phyloP scores from a whole-genome alignment of 2,329 filamentous ascomycete species.

The Coniella lustricola region DNA sequence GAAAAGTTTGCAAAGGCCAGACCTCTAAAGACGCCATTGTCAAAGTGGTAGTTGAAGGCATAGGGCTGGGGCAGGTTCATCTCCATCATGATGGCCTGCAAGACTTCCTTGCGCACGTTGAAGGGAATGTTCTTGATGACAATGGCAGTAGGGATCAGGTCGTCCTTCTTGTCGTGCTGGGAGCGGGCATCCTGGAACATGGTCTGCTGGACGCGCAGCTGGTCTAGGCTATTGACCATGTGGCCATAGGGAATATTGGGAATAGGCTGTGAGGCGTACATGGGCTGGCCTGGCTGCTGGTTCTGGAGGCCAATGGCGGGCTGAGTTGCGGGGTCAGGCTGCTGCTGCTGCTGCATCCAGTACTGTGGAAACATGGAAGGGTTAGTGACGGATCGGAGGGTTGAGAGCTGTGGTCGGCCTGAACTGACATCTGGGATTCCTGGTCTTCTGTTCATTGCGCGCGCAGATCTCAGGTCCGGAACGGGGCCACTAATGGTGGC shows the following conservation, averaged over 20 bases:
- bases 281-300: constrained; percentile 13
- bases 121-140: constrained; percentile 99
- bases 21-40: constrained; percentile 93
- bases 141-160: constrained; percentile 95
- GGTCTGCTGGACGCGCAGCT: constrained; percentile 30
- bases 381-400: constrained; percentile 11
- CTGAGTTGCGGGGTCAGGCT: constrained; percentile 21
- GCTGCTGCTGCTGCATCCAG: constrained; percentile 50
- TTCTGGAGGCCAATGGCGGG: constrained; percentile 34
- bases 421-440: constrained; percentile 31
- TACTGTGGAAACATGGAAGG: constrained; percentile 28
- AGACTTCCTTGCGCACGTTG: constrained; percentile 92
- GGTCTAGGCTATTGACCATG: constrained; percentile 30
- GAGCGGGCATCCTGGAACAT: constrained; percentile 32
- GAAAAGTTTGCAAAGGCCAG: constrained; percentile 98
- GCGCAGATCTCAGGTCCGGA: constrained; percentile 50
- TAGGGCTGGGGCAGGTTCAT: constrained; percentile 91
- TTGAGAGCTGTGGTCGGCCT: constrained; percentile 16
- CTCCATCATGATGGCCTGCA: constrained; percentile 89
- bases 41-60: constrained; percentile 99
- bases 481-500: constrained; percentile 49
- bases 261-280: constrained; percentile 22
- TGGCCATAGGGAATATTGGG: constrained; percentile 30
- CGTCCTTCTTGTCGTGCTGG: constrained; percentile 43
- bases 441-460: constrained; percentile 59